These are phyloP conservation scores for Talinum fruticosum DNA, from an alignment of 148 eudicot genomes.

Conservation along the genomic window DNA sequence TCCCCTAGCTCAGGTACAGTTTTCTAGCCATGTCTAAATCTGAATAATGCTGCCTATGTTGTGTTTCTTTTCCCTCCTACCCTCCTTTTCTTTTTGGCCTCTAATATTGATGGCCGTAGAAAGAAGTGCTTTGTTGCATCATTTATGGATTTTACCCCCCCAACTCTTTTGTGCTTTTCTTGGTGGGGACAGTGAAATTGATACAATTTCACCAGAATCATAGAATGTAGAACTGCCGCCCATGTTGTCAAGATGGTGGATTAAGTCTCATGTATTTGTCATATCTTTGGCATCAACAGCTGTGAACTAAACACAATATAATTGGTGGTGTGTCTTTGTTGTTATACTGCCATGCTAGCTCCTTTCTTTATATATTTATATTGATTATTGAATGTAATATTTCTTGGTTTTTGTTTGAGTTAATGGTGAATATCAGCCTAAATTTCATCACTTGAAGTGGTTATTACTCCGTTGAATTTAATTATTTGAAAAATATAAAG, in stretches of 20 bases:
- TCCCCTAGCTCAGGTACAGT: conserved; percentile 77
- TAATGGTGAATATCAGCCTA: not conserved
- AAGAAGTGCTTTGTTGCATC: not conserved
- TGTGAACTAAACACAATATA: not conserved
- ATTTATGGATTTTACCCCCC: not conserved
- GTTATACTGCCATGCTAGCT: not conserved
- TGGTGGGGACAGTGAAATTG: not conserved
- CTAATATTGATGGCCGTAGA: not conserved
- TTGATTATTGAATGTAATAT: not conserved
- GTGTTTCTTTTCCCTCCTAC: not conserved
- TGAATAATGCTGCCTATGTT: not conserved
- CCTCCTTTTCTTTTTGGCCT: not conserved
- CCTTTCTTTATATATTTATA: not conserved
- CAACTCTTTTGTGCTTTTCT: not conserved
- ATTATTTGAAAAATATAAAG: too few relatives aligned
- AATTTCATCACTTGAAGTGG: not conserved
- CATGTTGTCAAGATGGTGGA: not conserved
- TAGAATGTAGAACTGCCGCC: not conserved
- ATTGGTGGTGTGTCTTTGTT: not conserved
- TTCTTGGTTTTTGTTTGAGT: not conserved
- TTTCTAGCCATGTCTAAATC: not conserved
- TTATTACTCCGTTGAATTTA: not conserved
- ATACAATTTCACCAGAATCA: not conserved
- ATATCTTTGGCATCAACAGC: not conserved
- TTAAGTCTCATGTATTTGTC: not conserved